Base-by-base conservation (phyloP, 371 early-diverging fungal species). In the Rhizopus sp. region DNA sequence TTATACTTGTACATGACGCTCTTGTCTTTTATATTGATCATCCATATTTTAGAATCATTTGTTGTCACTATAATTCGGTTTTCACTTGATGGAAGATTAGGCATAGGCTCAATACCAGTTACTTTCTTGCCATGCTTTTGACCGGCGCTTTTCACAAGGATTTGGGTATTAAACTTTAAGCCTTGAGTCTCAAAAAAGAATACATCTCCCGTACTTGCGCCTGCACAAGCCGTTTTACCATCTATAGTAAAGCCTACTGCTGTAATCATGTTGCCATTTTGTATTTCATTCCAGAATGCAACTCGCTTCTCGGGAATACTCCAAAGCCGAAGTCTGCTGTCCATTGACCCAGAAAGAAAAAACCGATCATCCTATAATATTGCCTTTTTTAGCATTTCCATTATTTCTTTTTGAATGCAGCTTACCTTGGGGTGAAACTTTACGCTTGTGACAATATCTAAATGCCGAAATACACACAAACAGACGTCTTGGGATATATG, bases 271-370 rank as follows among this genome's bases (percentile, higher is more conserved):
- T 84, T 80, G 7, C 72, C 76, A 31, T 82, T 72, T 4, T 86
- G 83, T 49, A 89, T 56, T 41, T 89, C 84, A 42, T 89, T 88
- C 91, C 92, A 93, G 37, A 75, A 72, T 9, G 77, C 67, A n/a
- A 93, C 90, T 33, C 78, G 75, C 63, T 89, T 93, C 29, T 89
- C 89, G 1, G 85, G 82, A 16, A 94, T 86, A 62, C 86, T 88
- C 95, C 95, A 94, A 40, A 94, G 50, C 2, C 94, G 80, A 30
- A 96, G 57, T 54, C 85, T 85, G 29, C 90, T 76, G 69, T 94
- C 94, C 40, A 92, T 66, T n/a, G 88, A 91, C 0, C 93, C 94
- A 6, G 88, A 84, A 16, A 92, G 59, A 56, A 94, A 92, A 54
- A 82, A 83, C 0, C 91, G 83, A 66, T 93, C 92, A 67, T 94